Evolutionary conservation across 2,329 filamentous ascomycete genomes (phyloP), one percentile per base, ranked within the genome.

Genomic region (Zalaria sp.): DNA sequence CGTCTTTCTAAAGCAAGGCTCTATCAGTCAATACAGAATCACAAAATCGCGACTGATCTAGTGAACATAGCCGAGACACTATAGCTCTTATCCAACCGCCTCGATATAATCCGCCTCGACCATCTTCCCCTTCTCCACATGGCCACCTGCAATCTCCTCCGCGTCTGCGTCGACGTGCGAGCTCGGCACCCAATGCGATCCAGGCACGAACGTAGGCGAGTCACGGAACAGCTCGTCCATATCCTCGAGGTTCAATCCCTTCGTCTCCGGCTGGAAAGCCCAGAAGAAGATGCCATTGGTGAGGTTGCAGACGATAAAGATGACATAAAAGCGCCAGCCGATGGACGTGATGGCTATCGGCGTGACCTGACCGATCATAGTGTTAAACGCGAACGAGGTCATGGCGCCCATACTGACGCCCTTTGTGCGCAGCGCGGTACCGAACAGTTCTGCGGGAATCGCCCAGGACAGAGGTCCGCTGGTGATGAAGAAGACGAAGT

Each of bases 241-340:
- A 11, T 51, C 49, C 38, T 55, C 53, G 6, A 55, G 42, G 29
- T 45, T 47, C 3, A 51, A 38, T 8, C 79, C 79, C 64, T 83
- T 83, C 5, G 80, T 84, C 61, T 84, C 80, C 0, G 80, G 81
- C 25, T 81, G 68, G 48, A 79, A 72, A 61, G 79, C 75, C 66
- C 69, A 81, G 42, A 78, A 74, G 49, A 53, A 53, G 6, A 53
- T 31, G 4, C 48, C 52, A 38, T 53, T 55, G 4, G 44, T 49
- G 29, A 51, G 25, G 41, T 55, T 55, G 39, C 51, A 53, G 32
- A 55, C 43, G 32, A 53, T 46, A 43, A 55, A 55, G 7, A 55
- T 41, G 25, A 54, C 40, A 39, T 51, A 55, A 40, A 49, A 54
- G 32, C 45, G 37, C 51, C 51, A 55, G 8, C 51, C 53, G 6